Percentiles rank a stretch among this genome's conserved stretches.
phyloP scores from a whole-genome alignment of 2,329 filamentous ascomycete species.

The Neodidymelliopsis sp. region DNA sequence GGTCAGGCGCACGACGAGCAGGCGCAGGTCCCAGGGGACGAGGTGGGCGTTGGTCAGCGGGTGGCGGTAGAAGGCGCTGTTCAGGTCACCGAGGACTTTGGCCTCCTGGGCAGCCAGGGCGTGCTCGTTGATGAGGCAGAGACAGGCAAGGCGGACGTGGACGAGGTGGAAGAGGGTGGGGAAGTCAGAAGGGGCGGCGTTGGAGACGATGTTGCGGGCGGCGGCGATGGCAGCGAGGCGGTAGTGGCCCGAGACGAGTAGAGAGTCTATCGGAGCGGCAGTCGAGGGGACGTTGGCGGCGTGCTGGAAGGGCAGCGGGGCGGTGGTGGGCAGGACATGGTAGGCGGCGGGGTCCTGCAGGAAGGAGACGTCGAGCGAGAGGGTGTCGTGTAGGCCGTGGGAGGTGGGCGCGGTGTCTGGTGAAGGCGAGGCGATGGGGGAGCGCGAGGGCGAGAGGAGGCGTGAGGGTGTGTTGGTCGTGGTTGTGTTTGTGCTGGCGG shows the following conservation, averaged over 20 bases:
- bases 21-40: conserved; percentile 85
- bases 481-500: conserved; percentile 1
- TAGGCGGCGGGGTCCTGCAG: conserved; percentile 83
- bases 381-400: neutral
- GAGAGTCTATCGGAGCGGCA: conserved; percentile 67
- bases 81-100: conserved; percentile 68
- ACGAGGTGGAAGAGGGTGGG: conserved; percentile 76
- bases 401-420: conserved; percentile 39
- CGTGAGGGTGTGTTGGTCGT: conserved; percentile 7
- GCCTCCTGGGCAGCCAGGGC: conserved; percentile 66
- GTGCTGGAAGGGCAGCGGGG: conserved; percentile 71
- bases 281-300: conserved; percentile 69
- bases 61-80: conserved; percentile 60
- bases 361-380: conserved; percentile 53
- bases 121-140: conserved; percentile 77
- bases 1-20: conserved; percentile 83
- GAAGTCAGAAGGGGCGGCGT: conserved; percentile 63
- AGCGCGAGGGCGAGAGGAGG: conserved; percentile 20
- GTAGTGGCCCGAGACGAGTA: conserved; percentile 79
- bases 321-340: conserved; percentile 75
- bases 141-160: conserved; percentile 80
- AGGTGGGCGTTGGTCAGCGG: conserved; percentile 61
- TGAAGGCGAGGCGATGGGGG: conserved; percentile 42
- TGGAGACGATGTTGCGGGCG: conserved; percentile 65
- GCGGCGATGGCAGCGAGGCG: conserved; percentile 77